Conservation (phyloP, 371 early-diverging fungal species). For the Actinomortierella wolfii region DNA sequence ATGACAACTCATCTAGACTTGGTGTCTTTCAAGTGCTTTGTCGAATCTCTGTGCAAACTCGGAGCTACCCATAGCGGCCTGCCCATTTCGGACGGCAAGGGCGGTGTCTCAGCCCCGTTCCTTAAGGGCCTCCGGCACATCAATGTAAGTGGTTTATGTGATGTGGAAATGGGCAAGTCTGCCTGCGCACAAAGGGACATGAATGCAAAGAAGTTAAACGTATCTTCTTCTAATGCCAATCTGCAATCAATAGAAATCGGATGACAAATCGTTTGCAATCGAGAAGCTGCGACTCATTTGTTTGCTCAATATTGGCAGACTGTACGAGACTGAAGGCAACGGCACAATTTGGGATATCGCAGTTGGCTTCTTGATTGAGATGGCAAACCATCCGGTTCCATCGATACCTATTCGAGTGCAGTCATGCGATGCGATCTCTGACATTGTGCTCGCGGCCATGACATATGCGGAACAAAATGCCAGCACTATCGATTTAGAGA, state of each 20-base stretch:
- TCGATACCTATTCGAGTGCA: conserved; percentile 70
- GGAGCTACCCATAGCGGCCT: conserved; percentile 63
- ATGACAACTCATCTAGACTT: conserved; percentile 67
- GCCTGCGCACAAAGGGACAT: no score
- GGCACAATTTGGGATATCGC: conserved; percentile 72
- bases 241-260: conserved; percentile 55
- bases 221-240: no score
- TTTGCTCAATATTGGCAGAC: conserved; percentile 68
- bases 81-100: conserved; percentile 48
- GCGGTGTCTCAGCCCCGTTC: conserved; percentile 26
- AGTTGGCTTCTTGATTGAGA: conserved; percentile 77
- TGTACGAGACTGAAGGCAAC: conserved; percentile 59
- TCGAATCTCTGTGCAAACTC: conserved; percentile 72
- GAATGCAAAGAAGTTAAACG: no score
- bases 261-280: conserved; percentile 85
- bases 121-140: conserved; percentile 38
- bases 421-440: conserved; percentile 82
- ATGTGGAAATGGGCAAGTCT: no score
- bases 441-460: conserved; percentile 78
- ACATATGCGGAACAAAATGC: conserved; percentile 59
- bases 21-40: conserved; percentile 68
- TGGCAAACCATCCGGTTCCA: conserved; percentile 71
- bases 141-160: conserved; percentile 33
- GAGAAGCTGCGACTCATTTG: conserved; percentile 80
- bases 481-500: conserved; percentile 56